Percentiles rank a stretch among this genome's conserved stretches.
Evolutionary conservation across 345 rosid genomes (phyloP).

Genomic region (Syzygium jambos): DNA sequence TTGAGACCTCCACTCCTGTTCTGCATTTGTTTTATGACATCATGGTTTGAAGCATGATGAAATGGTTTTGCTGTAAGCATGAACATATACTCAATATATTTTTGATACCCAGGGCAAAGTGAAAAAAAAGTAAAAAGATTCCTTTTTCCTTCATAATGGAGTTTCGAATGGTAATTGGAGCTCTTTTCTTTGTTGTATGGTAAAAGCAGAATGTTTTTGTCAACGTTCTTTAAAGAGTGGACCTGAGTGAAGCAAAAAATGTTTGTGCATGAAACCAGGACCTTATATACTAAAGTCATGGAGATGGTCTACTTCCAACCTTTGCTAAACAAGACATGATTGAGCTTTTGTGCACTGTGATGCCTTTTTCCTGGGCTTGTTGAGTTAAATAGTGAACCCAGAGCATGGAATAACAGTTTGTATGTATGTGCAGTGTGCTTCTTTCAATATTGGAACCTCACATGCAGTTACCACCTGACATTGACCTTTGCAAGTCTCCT

Average conservation of each 20-base stretch:
- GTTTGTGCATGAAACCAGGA: not conserved
- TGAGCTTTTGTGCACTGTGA: not conserved
- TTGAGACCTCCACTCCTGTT: not conserved
- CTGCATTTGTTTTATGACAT: not conserved
- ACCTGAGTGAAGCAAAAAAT: not conserved
- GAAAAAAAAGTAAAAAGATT: not conserved
- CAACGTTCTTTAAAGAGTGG: not conserved
- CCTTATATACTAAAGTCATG: not conserved
- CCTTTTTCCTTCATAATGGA: not conserved
- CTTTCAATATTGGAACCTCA: conserved; percentile 73
- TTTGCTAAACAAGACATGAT: not conserved
- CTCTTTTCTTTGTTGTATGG: not conserved
- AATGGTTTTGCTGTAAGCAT: not conserved
- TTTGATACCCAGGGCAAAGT: not conserved
- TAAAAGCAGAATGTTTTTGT: not conserved
- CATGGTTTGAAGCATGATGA: not conserved
- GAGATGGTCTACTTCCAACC: not conserved
- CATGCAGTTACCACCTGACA: conserved; percentile 63
- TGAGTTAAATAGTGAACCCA: not conserved
- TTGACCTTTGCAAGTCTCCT: conserved; percentile 60
- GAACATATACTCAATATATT: not conserved
- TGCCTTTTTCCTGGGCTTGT: not conserved
- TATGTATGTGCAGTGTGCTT: conserved; percentile 56
- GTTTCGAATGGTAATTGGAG: not conserved
- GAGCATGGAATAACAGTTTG: not conserved